Conservation (phyloP, 192 early-diverging fungal species). For the Entomortierella parvispora region DNA sequence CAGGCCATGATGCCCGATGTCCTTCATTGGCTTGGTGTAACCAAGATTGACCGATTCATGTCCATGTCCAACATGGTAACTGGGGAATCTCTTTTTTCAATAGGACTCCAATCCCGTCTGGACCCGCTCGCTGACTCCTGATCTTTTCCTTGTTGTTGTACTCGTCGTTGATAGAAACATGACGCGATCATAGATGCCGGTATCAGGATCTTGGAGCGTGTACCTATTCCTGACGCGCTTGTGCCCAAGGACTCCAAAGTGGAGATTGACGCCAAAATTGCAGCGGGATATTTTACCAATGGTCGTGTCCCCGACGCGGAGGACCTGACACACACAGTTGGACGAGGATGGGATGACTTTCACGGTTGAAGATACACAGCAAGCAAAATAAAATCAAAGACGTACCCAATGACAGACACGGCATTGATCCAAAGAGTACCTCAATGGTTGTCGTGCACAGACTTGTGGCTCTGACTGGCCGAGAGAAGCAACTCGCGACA, state of each 20-base stretch:
- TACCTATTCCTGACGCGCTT: conserved; percentile 86
- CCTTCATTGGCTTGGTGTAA: conserved; percentile 91
- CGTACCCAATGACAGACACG: too few species aligned
- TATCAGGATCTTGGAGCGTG: conserved; percentile 86
- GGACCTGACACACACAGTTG: conserved; percentile 73
- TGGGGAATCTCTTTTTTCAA: too few species aligned
- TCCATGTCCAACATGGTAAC: conserved; percentile 52
- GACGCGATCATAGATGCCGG: conserved; percentile 90
- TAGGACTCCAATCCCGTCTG: too few species aligned
- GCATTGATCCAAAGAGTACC: too few species aligned
- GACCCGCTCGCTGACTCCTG: too few species aligned
- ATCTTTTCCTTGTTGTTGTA: too few species aligned
- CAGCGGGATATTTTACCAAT: conserved; percentile 88
- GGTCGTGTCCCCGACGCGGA: conserved; percentile 61
- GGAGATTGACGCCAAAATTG: conserved; percentile 95
- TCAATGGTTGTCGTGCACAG: too few species aligned
- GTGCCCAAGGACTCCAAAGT: conserved; percentile 88
- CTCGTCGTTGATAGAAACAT: too few species aligned
- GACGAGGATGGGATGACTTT: conserved; percentile 81
- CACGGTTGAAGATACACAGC: not conserved
- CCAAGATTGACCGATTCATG: conserved; percentile 91
- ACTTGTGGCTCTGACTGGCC: too few species aligned
- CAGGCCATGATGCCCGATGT: conserved; percentile 96
- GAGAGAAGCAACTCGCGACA: too few species aligned
- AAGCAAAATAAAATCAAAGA: too few species aligned